Percentiles rank a stretch among this genome's conserved stretches.
Evolutionary conservation across 805 yeast genomes (phyloP).

Genomic region (Yamadazyma ubonensis): DNA sequence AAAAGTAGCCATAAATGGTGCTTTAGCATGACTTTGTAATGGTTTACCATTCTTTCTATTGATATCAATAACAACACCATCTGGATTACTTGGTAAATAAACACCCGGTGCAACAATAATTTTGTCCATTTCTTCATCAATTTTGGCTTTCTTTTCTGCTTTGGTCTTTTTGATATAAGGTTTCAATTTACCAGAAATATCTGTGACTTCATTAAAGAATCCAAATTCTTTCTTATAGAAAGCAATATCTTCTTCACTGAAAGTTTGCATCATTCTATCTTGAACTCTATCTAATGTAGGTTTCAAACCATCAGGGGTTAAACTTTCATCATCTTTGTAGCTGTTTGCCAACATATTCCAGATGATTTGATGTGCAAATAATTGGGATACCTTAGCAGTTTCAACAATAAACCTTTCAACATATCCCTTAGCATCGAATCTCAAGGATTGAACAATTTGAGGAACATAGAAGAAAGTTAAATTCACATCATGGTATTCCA

Average conservation of each 20-base stretch:
- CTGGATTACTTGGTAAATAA: constrained; percentile 94
- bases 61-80: constrained; percentile 89
- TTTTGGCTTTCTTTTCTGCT: constrained; percentile 93
- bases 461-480: constrained; percentile 96
- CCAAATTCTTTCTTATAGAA: constrained; percentile 83
- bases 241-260: constrained; percentile 56
- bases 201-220: constrained; percentile 88
- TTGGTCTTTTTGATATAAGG: constrained; percentile 92
- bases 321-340: constrained; percentile 84
- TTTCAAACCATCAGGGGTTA: constrained; percentile 75
- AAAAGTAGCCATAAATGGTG: constrained; percentile 97
- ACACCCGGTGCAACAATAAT: constrained; percentile 53
- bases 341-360: constrained; percentile 98
- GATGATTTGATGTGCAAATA: constrained; percentile 95
- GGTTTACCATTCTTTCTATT: constrained; percentile 92
- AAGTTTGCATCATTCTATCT: constrained; percentile 57
- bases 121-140: constrained; percentile 89
- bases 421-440: constrained; percentile 81
- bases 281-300: constrained; percentile 79
- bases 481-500: constrained; percentile 84
- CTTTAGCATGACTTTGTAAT: constrained; percentile 96
- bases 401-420: constrained; percentile 87
- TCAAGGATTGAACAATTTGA: constrained; percentile 89
- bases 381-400: constrained; percentile 84
- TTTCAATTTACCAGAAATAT: constrained; percentile 90